Evolutionary conservation across 139 green algal genomes (phyloP).

Genomic region (Chlamydomonas schloesseri): DNA sequence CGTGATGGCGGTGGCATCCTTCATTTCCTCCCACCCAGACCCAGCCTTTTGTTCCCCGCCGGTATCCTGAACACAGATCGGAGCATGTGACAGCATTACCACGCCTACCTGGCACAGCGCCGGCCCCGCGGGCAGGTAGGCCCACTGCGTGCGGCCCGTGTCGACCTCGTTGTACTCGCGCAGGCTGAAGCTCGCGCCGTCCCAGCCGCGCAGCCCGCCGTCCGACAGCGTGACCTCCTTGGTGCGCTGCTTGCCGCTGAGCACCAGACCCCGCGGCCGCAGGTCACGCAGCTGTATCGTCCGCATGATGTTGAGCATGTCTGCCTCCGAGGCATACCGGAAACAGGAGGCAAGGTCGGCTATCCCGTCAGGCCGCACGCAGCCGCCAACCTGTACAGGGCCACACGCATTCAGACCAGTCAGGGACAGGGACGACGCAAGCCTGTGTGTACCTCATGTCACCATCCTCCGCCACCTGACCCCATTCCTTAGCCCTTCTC

Average conservation of each 20-base stretch:
- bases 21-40: too few species aligned
- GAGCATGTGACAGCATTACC: too few species aligned
- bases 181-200: conserved; percentile 17
- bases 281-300: conserved; percentile 29
- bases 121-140: conserved; percentile 12
- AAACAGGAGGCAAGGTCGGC: conserved; percentile 15
- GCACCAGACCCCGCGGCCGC: conserved; percentile 21
- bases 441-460: too few species aligned
- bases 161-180: conserved; percentile 24
- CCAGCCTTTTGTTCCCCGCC: too few species aligned
- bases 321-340: conserved; percentile 3
- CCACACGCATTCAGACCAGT: too few species aligned
- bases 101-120: not conserved
- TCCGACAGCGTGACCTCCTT: conserved; percentile 29
- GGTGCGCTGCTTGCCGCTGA: conserved; percentile 1
- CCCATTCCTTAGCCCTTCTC: too few species aligned
- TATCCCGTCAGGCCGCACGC: conserved; percentile 34
- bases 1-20: too few species aligned
- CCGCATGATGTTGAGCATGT: conserved; percentile 8
- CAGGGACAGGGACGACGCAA: too few species aligned
- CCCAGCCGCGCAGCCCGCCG: conserved; percentile 29
- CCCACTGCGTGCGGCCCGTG: conserved; percentile 4
- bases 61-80: too few species aligned
- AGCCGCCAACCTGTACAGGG: conserved; percentile 32
- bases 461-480: too few species aligned